These are phyloP conservation scores for Thermomyces lanuginosus DNA, from an alignment of 2,329 filamentous ascomycete species.

Conservation along the genomic window DNA sequence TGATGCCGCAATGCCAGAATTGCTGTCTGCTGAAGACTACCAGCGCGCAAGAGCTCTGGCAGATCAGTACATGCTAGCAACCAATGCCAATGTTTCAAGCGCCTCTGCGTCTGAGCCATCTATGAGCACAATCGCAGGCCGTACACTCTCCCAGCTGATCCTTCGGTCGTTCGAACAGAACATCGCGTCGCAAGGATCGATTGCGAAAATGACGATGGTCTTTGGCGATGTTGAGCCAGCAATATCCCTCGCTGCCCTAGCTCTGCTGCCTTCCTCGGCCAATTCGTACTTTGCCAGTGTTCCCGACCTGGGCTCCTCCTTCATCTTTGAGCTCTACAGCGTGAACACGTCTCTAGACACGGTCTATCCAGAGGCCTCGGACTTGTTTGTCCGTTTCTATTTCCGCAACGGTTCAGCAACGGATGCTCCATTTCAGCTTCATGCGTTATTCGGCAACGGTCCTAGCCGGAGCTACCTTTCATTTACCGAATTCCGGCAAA, in stretches of 20 bases:
- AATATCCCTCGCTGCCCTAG: conserved; percentile 35
- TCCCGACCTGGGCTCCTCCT: conserved; percentile 32
- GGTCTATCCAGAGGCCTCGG: conserved; percentile 24
- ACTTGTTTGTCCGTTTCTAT: conserved; percentile 40
- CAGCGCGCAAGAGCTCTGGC: conserved; percentile 30
- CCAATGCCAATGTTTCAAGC: conserved; percentile 30
- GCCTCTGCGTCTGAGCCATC: conserved; percentile 12
- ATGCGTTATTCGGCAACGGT: conserved; percentile 36
- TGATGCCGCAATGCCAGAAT: conserved; percentile 28
- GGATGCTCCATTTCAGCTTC: conserved; percentile 19
- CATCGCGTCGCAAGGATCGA: conserved; percentile 20
- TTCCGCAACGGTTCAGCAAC: conserved; percentile 39
- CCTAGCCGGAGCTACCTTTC: conserved; percentile 31
- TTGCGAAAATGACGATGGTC: conserved; percentile 30
- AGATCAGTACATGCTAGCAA: conserved; percentile 32
- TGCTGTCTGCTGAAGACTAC: conserved; percentile 17
- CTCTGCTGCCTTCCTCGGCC: conserved; percentile 22
- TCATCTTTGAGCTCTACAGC: conserved; percentile 38
- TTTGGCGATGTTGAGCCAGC: conserved; percentile 36
- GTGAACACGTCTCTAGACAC: conserved; percentile 16
- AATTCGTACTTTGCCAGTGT: conserved; percentile 33
- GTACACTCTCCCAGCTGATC: conserved; percentile 25
- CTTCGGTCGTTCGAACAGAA: conserved; percentile 24
- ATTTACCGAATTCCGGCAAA: conserved; percentile 35
- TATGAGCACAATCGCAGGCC: conserved; percentile 25